Base-by-base conservation (phyloP, 345 rosid genomes). In the Aethionema arabicum region DNA sequence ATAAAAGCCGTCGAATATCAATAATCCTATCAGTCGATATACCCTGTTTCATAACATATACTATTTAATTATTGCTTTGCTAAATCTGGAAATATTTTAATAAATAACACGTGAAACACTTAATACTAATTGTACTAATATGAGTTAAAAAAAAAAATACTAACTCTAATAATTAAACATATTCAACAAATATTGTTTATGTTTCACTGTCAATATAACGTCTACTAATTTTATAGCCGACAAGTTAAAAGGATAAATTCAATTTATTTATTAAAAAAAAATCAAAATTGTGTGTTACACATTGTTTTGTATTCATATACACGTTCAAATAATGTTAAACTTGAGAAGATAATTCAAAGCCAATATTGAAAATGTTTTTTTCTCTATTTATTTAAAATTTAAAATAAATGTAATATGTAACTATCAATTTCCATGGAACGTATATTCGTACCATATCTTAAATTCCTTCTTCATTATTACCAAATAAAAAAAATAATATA, bases 11-110 rank as follows among this genome's bases (percentile, higher is more conserved):
- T 10, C 91, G 88, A 63, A 87, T 88, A 52, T 93, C 97, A 41
- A 90, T 80, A 35, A 90, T 86, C 70, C 88, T 84, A 83, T 93
- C 99, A n/a, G 99, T 93, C 39, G 99, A 93, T 73, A 93, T 93
- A 0, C 99, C 92, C 99, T 93, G 87, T 60, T 40, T 63, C 45
- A 65, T 13, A 46, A 47, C 52, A 70, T n/a, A 31, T 35, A 32
- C 27, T 21, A 21, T 21, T 1, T 21, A 21, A 21, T 21, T 45
- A 33, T 40, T 45, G 40, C 44, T 35, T 42, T 11, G 9, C 40
- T 32, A 42, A 47, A 9, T n/a, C 45, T 11, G 61, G 41, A 36
- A 52, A 16, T 8, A 40, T 30, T 27, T 12, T 38, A 38, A n/a
- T 32, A 29, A 35, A 38, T 40, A 63, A 41, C 65, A 63, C 36